Percentiles rank a stretch among this genome's conserved stretches.
These are phyloP conservation scores for Verruconis gallopava DNA, from an alignment of 2,329 filamentous ascomycete genomes.

Conservation along the genomic window DNA sequence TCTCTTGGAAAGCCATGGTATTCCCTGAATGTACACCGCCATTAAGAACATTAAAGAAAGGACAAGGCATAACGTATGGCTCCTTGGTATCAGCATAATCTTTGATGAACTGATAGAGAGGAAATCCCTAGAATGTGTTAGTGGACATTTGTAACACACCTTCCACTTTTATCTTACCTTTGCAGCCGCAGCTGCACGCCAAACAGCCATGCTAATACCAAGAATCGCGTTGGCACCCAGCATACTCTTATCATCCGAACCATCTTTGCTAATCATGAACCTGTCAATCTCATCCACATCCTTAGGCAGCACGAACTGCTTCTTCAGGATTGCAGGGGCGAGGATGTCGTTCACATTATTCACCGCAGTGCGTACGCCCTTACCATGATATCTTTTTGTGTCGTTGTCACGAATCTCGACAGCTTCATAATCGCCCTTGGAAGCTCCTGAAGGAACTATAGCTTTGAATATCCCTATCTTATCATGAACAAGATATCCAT, in stretches of 20 bases:
- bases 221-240: constrained; percentile 82
- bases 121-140: constrained; percentile 52
- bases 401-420: constrained; percentile 84
- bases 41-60: constrained; percentile 91
- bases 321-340: constrained; percentile 43
- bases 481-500: no score
- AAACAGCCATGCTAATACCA: constrained; percentile 70
- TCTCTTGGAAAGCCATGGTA: constrained; percentile 74
- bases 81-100: constrained; percentile 83
- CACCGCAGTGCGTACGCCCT: constrained; percentile 64
- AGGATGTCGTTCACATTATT: constrained; percentile 75
- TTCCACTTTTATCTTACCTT: constrained; percentile 47
- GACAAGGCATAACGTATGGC: constrained; percentile 78
- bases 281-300: constrained; percentile 52
- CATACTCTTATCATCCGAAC: constrained; percentile 75
- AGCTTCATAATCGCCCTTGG: constrained; percentile 72
- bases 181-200: constrained; percentile 81
- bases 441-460: constrained; percentile 16
- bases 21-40: constrained; percentile 33
- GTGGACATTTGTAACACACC: no score
- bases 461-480: constrained; percentile 6
- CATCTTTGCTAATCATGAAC: constrained; percentile 77
- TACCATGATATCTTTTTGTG: constrained; percentile 38
- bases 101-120: constrained; percentile 78
- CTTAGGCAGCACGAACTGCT: constrained; percentile 44